These are phyloP conservation scores for Alternaria brassicicola DNA, from an alignment of 2,329 filamentous ascomycete species.

Conservation along the genomic window DNA sequence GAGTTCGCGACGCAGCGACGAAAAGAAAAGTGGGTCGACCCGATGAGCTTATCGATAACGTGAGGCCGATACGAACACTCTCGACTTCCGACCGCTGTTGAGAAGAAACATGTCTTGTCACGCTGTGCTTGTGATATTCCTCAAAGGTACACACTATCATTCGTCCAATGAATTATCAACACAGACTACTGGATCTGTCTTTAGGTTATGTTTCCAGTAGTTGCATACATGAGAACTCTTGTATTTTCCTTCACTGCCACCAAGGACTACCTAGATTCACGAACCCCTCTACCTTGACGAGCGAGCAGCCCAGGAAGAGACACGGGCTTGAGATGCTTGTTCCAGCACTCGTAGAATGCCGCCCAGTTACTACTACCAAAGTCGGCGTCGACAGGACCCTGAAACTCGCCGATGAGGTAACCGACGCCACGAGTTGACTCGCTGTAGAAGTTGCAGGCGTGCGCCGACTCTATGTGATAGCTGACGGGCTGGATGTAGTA, in stretches of 20 bases:
- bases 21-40: conserved; percentile 12
- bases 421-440: conserved; percentile 4
- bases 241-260: background rate
- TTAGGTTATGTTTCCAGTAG: background rate
- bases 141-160: background rate
- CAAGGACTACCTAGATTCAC: background rate
- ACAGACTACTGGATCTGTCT: background rate
- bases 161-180: background rate
- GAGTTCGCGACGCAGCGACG: conserved; percentile 5
- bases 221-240: background rate
- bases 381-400: conserved; percentile 1
- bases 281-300: background rate
- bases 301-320: background rate
- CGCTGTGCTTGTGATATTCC: background rate
- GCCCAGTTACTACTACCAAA: conserved; percentile 8
- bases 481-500: conserved; percentile 5
- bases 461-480: conserved; percentile 1
- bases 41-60: conserved; percentile 12
- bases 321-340: background rate
- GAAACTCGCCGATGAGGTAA: conserved; percentile 9
- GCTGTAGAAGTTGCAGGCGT: conserved; percentile 15
- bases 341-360: conserved; percentile 16
- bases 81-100: conserved; percentile 5
- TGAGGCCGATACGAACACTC: conserved; percentile 1
- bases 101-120: background rate